Evolutionary conservation across 2,329 filamentous ascomycete species (phyloP), one percentile per base, ranked within the genome.

Genomic region (Ophioceras dolichostomum): DNA sequence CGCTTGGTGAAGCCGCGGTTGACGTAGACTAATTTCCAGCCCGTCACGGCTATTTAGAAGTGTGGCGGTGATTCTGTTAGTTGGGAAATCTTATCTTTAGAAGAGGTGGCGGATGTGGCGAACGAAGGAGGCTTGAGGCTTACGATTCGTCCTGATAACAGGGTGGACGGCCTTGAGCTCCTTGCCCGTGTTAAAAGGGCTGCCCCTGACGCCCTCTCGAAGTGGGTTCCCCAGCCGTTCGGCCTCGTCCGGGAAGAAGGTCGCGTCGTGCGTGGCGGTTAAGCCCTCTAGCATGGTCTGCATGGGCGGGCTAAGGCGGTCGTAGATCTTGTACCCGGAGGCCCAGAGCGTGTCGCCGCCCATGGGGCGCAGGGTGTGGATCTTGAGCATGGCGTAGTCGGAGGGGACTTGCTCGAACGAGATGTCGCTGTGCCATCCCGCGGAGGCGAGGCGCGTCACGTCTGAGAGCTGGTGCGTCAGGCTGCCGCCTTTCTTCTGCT

Each of bases 121-220:
- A 1, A 27, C 2, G 18, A 29, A 9, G 21, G n/a, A 19, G 7
- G 9, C n/a, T n/a, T n/a, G 19, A 16, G n/a, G 47, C 50, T 40
- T 38, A 42, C 60, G 74, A 47, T 79, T 78, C 5, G 73, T 77
- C 3, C 74, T 64, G 30, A 76, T 58, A 3, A 76, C 55, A 2
- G 72, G 71, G 47, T 72, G 68, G 3, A 62, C 57, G 1, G 73
- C 64, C 29, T 51, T 54, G 26, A 79, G 59, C 18, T 63, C 60
- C 4, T 56, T 55, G 30, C 74, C 74, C 16, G 69, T 57, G 45
- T 79, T 79, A 40, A 74, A 57, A 1, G 72, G 72, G 1, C 68
- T 68, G 2, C 75, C 75, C 7, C 70, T 59, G 38, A 46, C 38
- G n/a, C 46, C 49, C 38, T 50, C 46, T 20, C 49, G 44, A 19